These are phyloP conservation scores for Chytriomyces confervae DNA, from an alignment of 192 early-diverging fungal genomes.

Conservation along the genomic window DNA sequence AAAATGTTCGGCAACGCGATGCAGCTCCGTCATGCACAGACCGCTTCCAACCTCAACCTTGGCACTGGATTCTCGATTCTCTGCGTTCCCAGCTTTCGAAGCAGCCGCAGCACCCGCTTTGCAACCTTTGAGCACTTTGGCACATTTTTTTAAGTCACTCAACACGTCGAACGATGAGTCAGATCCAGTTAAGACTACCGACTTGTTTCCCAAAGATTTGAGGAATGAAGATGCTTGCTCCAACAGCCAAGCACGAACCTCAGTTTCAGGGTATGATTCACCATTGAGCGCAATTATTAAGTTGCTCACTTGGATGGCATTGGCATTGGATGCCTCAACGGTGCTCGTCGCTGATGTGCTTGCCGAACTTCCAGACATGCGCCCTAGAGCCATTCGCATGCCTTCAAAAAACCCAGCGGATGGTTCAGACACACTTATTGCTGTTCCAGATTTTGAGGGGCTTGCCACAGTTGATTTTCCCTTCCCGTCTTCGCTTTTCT, in stretches of 20 bases:
- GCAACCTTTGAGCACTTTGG: not conserved
- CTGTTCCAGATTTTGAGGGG: not conserved
- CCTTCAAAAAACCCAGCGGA: conserved; percentile 24
- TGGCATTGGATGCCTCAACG: not conserved
- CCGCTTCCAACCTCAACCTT: not conserved
- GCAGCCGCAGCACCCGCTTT: too few relatives aligned
- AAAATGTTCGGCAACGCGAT: conserved; percentile 40
- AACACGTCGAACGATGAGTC: conserved; percentile 30
- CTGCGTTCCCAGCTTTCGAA: too few relatives aligned
- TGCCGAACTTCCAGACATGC: conserved; percentile 25
- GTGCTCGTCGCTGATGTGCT: not conserved
- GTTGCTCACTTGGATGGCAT: too few relatives aligned
- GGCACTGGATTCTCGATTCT: too few relatives aligned
- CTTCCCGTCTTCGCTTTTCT: not conserved
- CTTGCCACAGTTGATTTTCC: too few relatives aligned
- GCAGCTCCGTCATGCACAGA: conserved; percentile 28
- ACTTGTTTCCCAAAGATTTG: conserved; percentile 12
- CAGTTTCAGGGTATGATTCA: conserved; percentile 33
- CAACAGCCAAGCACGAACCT: conserved; percentile 41
- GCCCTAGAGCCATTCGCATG: conserved; percentile 43
- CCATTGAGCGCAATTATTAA: conserved; percentile 42
- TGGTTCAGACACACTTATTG: not conserved
- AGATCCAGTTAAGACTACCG: not conserved
- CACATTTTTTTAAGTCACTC: conserved; percentile 5
- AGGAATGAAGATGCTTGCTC: conserved; percentile 10